Evolutionary conservation across 225 moss, liverwort and hornwort species (phyloP).

Genomic region (Anthoceros angustus): DNA sequence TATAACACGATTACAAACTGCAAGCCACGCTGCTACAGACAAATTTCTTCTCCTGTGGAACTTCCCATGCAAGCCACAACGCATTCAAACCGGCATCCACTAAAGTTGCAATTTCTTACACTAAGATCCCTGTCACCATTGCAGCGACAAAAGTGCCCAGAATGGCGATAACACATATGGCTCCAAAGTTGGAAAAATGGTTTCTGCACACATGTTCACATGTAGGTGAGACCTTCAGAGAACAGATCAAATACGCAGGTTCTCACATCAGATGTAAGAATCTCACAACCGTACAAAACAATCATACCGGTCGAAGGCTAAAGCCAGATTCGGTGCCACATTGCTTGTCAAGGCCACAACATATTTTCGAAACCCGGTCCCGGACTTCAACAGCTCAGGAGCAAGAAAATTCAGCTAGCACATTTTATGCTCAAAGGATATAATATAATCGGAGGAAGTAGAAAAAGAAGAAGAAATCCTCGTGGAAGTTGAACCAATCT

Average conservation of each 20-base stretch:
- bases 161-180: slow-evolving; percentile 81
- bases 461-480: slow-evolving; percentile 96
- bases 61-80: neutral
- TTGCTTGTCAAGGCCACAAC: slow-evolving; percentile 31
- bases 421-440: slow-evolving; percentile 29
- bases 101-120: slow-evolving; percentile 21
- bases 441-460: slow-evolving; percentile 97
- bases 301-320: slow-evolving; percentile 62
- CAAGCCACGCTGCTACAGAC: too few relatives aligned
- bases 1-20: neutral
- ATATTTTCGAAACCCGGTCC: neutral
- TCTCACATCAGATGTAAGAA: neutral
- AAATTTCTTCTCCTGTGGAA: too few relatives aligned
- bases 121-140: slow-evolving; percentile 79
- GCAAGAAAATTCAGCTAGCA: slow-evolving; percentile 5
- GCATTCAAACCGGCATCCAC: neutral
- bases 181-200: slow-evolving; percentile 99
- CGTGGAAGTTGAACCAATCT: slow-evolving; percentile 98
- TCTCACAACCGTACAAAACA: too few relatives aligned
- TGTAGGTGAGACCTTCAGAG: neutral
- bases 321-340: slow-evolving; percentile 63
- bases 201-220: slow-evolving; percentile 32
- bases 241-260: neutral
- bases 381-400: neutral
- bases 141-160: slow-evolving; percentile 90